These are phyloP conservation scores for Tephrocybe sp. DNA, from an alignment of 768 basidiomycete species.

Conservation along the genomic window DNA sequence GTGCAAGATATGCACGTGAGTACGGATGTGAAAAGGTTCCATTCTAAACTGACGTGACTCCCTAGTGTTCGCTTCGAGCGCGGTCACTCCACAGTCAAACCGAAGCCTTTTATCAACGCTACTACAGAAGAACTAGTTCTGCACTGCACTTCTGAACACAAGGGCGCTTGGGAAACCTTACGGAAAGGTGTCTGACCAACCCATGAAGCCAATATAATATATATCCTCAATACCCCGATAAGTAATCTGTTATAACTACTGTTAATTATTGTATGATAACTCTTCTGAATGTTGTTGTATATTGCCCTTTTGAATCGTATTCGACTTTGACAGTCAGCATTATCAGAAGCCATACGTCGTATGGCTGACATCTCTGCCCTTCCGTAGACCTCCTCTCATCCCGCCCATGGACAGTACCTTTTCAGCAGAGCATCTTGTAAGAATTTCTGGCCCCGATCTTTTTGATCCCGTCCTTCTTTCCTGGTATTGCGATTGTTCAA, in stretches of 20 bases:
- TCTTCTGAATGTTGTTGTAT: neutral
- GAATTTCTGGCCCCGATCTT: constrained; percentile 40
- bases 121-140: constrained; percentile 42
- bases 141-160: constrained; percentile 52
- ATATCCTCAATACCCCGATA: neutral
- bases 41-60: neutral
- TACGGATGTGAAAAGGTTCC: constrained; percentile 11
- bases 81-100: constrained; percentile 28
- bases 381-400: neutral
- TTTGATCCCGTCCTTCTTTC: constrained; percentile 47
- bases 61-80: constrained; percentile 34
- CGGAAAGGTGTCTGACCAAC: constrained; percentile 23
- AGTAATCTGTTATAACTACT: constrained; percentile 5
- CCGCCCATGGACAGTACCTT: constrained; percentile 20
- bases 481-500: constrained; percentile 42
- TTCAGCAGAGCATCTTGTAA: constrained; percentile 28
- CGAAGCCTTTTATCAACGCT: constrained; percentile 35
- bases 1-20: constrained; percentile 58
- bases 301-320: neutral
- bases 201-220: neutral
- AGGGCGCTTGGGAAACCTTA: constrained; percentile 46
- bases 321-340: too few relatives aligned
- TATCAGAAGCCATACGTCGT: too few relatives aligned
- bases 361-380: too few relatives aligned
- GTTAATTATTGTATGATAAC: constrained; percentile 1